A percentile compares a stretch with the other conserved stretches of the same genome.
Evolutionary conservation across 2,329 filamentous ascomycete genomes (phyloP).

Genomic region (Endoconidiophora laricicola): DNA sequence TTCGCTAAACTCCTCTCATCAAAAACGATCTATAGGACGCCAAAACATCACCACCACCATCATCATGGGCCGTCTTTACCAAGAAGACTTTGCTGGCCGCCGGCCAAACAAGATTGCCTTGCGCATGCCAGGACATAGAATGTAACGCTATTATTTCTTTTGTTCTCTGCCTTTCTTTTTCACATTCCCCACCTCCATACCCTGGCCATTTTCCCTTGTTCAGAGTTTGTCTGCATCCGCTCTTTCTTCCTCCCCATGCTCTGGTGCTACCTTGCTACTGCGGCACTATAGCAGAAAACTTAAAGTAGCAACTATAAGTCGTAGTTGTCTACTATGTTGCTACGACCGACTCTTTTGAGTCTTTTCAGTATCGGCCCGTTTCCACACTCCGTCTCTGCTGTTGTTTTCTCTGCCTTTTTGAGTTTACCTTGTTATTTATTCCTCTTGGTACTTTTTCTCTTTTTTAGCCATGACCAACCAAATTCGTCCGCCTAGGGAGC

Average conservation of each 20-base stretch:
- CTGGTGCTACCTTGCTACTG: no score
- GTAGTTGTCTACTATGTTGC: no score
- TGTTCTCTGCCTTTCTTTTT: background rate
- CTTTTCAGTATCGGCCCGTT: slow-evolving; percentile 3
- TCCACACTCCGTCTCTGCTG: background rate
- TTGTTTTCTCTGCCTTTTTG: background rate
- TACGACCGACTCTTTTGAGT: no score
- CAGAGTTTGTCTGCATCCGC: no score
- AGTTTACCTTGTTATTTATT: background rate
- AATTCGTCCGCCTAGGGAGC: no score
- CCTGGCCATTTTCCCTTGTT: background rate
- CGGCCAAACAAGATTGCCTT: slow-evolving; percentile 2
- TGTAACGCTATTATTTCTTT: slow-evolving; percentile 7
- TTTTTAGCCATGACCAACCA: background rate
- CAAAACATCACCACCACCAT: background rate
- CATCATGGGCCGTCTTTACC: background rate
- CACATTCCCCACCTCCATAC: background rate
- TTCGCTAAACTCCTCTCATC: background rate
- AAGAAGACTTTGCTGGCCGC: background rate
- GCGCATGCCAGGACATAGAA: slow-evolving; percentile 5
- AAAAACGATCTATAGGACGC: background rate
- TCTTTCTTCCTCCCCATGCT: no score
- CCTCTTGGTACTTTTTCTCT: no score
- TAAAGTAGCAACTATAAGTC: no score
- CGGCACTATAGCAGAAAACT: no score